These are phyloP conservation scores for Chaetomium sp. DNA, from an alignment of 2,329 filamentous ascomycete species.

Conservation along the genomic window DNA sequence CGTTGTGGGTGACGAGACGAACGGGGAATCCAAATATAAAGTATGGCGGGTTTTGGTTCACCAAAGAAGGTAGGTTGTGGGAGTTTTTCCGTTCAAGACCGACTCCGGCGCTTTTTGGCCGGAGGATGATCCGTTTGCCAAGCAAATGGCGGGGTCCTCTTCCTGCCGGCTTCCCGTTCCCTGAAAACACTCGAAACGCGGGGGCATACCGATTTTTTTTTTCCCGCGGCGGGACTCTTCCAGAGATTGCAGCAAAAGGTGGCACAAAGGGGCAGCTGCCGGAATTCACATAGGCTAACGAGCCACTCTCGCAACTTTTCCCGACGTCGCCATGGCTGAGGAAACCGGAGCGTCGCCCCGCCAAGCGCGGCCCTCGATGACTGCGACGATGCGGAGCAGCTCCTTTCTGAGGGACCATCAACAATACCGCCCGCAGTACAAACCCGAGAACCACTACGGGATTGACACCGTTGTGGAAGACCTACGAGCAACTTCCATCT, in stretches of 20 bases:
- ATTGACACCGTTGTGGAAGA: conserved; percentile 61
- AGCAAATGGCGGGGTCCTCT: conserved; percentile 8
- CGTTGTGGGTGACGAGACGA: too few species aligned
- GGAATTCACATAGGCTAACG: not conserved
- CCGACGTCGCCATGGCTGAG: conserved; percentile 19
- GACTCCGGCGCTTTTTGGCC: too few species aligned
- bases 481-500: conserved; percentile 34
- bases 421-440: conserved; percentile 52
- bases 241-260: not conserved
- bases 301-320: not conserved
- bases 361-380: conserved; percentile 21
- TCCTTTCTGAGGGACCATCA: conserved; percentile 59
- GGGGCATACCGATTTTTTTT: not conserved
- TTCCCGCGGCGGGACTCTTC: not conserved
- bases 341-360: conserved; percentile 11
- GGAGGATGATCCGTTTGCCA: not conserved
- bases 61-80: too few species aligned
- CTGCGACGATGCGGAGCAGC: conserved; percentile 42
- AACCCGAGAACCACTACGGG: conserved; percentile 50
- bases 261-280: not conserved
- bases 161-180: not conserved
- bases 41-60: too few species aligned
- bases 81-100: too few species aligned
- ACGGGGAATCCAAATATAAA: too few species aligned
- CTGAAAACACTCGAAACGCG: conserved; percentile 6